phyloP scores from a whole-genome alignment of 495 filamentous ascomycete species.

The Penicillium subrubescens region DNA sequence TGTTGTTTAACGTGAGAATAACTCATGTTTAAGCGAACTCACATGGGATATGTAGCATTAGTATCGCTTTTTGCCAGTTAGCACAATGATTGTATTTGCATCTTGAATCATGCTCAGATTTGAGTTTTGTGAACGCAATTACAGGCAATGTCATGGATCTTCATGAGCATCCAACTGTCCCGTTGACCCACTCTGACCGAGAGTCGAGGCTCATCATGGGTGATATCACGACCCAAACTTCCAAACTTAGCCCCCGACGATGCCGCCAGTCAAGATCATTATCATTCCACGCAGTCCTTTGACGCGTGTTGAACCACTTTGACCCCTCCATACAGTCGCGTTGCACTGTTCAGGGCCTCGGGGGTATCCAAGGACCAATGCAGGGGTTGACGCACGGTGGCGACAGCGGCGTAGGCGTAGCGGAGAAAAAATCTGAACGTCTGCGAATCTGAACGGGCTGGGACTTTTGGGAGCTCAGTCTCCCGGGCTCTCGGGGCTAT shows the following conservation, averaged over 20 bases:
- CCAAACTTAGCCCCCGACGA: background rate
- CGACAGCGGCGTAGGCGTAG: constrained; percentile 10
- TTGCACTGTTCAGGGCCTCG: background rate
- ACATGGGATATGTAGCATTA: background rate
- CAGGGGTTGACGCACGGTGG: constrained; percentile 13
- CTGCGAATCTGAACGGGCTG: background rate
- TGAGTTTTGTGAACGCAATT: background rate
- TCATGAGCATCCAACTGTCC: background rate
- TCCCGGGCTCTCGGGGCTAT: background rate
- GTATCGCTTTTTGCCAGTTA: background rate
- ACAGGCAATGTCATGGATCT: background rate
- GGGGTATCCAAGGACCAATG: background rate
- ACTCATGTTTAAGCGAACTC: too few species aligned
- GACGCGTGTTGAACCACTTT: too few species aligned
- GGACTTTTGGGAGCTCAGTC: background rate
- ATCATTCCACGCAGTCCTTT: background rate
- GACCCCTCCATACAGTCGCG: too few species aligned
- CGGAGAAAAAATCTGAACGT: constrained; percentile 3
- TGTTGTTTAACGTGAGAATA: too few species aligned
- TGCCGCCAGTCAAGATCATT: background rate
- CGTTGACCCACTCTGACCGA: constrained; percentile 2
- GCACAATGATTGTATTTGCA: background rate
- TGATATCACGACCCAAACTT: background rate
- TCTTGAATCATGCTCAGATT: background rate
- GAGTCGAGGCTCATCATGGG: background rate